These are phyloP conservation scores for Amborella trichopoda DNA, from an alignment of 164 flowering plant genomes.

Conservation along the genomic window DNA sequence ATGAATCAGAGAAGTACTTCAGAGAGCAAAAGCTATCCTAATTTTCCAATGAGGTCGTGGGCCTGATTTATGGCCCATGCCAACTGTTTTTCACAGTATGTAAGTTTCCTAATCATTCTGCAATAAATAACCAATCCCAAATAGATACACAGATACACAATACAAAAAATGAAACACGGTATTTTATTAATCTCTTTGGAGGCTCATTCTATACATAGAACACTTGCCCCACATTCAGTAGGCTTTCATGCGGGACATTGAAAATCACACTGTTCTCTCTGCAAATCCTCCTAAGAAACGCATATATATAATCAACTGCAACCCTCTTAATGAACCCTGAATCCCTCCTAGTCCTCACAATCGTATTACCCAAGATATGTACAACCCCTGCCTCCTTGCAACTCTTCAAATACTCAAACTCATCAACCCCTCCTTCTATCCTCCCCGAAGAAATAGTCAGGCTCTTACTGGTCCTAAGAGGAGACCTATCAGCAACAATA, in stretches of 20 bases:
- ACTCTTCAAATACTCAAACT: conserved; percentile 55
- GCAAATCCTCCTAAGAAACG: conserved; percentile 85
- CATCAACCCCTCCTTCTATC: conserved; percentile 43
- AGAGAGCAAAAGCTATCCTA: no score
- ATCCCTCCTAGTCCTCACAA: conserved; percentile 68
- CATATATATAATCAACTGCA: conserved; percentile 77
- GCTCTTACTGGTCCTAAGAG: conserved; percentile 12
- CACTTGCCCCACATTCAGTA: conserved; percentile 77
- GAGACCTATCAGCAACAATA: conserved; percentile 39
- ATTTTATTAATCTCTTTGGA: conserved; percentile 9
- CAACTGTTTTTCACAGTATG: no score
- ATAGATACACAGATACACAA: no score
- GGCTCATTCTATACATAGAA: conserved; percentile 46
- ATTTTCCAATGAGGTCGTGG: no score
- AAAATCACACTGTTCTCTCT: conserved; percentile 81
- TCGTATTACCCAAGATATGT: conserved; percentile 83
- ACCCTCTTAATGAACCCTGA: conserved; percentile 58
- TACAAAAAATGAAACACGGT: background rate
- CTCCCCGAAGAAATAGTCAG: conserved; percentile 29
- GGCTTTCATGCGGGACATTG: conserved; percentile 80
- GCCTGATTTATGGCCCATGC: no score
- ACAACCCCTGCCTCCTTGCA: conserved; percentile 95
- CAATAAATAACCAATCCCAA: no score
- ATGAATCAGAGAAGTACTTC: no score
- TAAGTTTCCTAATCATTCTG: no score